A percentile compares a stretch with the other conserved stretches of the same genome.
These are phyloP conservation scores for Phytophthora rubi DNA, from an alignment of 352 stramenopile genomes.

Conservation along the genomic window DNA sequence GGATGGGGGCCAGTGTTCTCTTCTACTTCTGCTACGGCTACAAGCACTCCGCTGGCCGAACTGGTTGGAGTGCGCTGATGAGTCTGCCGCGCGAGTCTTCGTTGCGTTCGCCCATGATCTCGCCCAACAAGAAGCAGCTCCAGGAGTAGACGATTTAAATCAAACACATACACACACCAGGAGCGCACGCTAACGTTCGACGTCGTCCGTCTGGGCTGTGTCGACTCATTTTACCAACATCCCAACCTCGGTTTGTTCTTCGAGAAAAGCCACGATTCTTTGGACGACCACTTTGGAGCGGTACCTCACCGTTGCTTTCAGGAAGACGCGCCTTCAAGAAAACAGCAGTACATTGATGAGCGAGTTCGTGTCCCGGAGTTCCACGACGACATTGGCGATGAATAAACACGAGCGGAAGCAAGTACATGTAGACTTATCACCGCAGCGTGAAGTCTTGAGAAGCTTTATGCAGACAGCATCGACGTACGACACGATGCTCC, in stretches of 20 bases:
- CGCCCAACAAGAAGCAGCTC: slow-evolving; percentile 49
- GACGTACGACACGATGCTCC: slow-evolving; percentile 16
- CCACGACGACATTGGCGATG: background rate
- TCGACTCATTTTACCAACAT: background rate
- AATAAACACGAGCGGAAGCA: background rate
- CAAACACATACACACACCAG: slow-evolving; percentile 12
- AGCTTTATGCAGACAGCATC: slow-evolving; percentile 11
- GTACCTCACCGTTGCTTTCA: background rate
- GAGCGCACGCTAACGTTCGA: slow-evolving; percentile 1
- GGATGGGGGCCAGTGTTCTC: slow-evolving; percentile 57
- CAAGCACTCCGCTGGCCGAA: slow-evolving; percentile 61
- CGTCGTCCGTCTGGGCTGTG: background rate
- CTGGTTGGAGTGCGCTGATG: slow-evolving; percentile 64
- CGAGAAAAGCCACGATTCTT: slow-evolving; percentile 16
- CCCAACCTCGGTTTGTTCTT: slow-evolving; percentile 1
- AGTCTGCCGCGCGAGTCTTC: slow-evolving; percentile 55
- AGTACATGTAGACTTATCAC: background rate
- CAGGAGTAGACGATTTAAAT: slow-evolving; percentile 26
- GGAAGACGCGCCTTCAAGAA: background rate
- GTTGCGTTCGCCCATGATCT: slow-evolving; percentile 61
- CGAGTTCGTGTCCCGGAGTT: background rate
- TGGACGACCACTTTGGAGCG: background rate
- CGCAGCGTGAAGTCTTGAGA: slow-evolving; percentile 5
- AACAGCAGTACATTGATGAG: background rate
- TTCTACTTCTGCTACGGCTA: slow-evolving; percentile 86